Percentiles rank a stretch among this genome's conserved stretches.
Evolutionary conservation across 2,329 filamentous ascomycete species (phyloP).

Genomic region (Alternaria ethzedia): DNA sequence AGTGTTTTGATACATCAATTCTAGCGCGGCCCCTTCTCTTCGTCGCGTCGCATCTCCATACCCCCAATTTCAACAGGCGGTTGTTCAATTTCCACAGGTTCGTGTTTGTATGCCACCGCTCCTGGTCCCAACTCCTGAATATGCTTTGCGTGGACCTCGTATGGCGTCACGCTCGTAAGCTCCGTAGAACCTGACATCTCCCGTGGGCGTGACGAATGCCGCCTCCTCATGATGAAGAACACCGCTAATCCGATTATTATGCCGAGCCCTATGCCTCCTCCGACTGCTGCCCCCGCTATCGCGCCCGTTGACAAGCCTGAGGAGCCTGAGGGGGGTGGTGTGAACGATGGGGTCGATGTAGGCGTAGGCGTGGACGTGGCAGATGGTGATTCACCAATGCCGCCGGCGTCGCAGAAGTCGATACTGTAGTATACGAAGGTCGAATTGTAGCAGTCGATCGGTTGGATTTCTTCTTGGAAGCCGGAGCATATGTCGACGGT

Average conservation of each 20-base stretch:
- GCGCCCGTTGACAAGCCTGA: conserved; percentile 5
- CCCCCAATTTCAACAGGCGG: conserved; percentile 7
- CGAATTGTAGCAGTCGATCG: conserved; percentile 10
- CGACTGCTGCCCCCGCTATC: conserved; percentile 4
- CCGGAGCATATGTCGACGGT: conserved; percentile 6
- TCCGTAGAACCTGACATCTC: background rate
- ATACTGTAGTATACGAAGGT: conserved; percentile 13
- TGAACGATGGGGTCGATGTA: background rate
- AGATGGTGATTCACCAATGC: background rate
- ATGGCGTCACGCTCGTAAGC: background rate
- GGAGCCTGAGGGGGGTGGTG: background rate
- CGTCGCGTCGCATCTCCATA: background rate
- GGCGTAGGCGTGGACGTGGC: background rate
- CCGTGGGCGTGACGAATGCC: background rate
- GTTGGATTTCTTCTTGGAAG: conserved; percentile 7
- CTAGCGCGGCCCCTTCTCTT: background rate
- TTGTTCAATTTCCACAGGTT: conserved; percentile 6
- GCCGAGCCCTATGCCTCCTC: background rate
- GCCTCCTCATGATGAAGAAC: conserved; percentile 1
- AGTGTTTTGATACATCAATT: no score
- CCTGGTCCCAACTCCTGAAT: conserved; percentile 5
- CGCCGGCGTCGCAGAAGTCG: conserved; percentile 6
- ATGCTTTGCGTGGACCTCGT: conserved; percentile 3
- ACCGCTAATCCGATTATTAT: conserved; percentile 1
- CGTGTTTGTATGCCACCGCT: conserved; percentile 1